Conservation (phyloP, 2,329 filamentous ascomycete genomes). For the Ascosphaera aggregata region DNA sequence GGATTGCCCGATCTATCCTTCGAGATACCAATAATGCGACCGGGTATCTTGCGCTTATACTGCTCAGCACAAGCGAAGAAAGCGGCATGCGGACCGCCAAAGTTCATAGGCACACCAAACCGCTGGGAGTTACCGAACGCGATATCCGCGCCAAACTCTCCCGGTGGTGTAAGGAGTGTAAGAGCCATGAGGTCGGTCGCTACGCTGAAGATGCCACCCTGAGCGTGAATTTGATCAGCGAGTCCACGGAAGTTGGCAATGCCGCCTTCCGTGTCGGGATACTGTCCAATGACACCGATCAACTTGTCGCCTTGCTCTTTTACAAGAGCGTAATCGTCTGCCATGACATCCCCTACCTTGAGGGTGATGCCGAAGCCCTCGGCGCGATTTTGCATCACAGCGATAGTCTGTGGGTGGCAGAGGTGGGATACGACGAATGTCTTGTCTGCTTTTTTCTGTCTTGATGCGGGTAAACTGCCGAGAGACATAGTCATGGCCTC, state of each 20-base stretch:
- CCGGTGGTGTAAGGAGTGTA: conserved; percentile 69
- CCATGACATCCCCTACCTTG: conserved; percentile 45
- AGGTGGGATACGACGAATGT: conserved; percentile 63
- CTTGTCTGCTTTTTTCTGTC: conserved; percentile 53
- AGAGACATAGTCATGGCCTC: conserved; percentile 91
- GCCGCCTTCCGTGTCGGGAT: conserved; percentile 70
- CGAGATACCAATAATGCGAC: conserved; percentile 71
- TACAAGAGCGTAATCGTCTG: conserved; percentile 38
- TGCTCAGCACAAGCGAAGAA: conserved; percentile 87
- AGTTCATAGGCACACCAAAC: conserved; percentile 78
- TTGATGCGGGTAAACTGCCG: conserved; percentile 45
- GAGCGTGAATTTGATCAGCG: conserved; percentile 52
- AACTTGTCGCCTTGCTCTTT: conserved; percentile 57
- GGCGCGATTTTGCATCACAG: conserved; percentile 63
- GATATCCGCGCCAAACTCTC: conserved; percentile 87
- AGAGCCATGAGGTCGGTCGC: conserved; percentile 76
- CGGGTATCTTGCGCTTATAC: conserved; percentile 85
- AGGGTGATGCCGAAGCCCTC: conserved; percentile 80
- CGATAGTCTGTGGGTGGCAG: conserved; percentile 66
- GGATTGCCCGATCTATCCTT: conserved; percentile 68
- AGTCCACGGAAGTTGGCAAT: conserved; percentile 52
- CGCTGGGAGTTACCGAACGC: conserved; percentile 84
- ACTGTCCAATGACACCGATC: conserved; percentile 81
- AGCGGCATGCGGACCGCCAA: conserved; percentile 83
- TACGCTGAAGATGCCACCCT: conserved; percentile 59